A percentile compares a stretch with the other conserved stretches of the same genome.
These are phyloP conservation scores for Taiozyma sp. DNA, from an alignment of 1,139 yeast genomes.

Conservation along the genomic window DNA sequence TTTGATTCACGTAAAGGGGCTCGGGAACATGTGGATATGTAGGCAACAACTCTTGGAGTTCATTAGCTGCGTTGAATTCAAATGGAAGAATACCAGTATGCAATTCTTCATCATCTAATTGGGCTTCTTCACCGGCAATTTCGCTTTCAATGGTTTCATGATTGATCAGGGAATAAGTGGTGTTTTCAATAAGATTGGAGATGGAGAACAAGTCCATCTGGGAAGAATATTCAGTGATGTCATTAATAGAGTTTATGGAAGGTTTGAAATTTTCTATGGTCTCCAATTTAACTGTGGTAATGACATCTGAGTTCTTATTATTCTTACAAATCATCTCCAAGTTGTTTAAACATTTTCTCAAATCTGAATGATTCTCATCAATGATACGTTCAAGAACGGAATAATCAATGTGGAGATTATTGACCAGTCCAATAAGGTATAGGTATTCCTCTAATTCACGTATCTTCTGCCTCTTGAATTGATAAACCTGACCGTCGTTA, in stretches of 20 bases:
- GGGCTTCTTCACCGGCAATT: constrained; percentile 30
- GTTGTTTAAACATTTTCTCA: constrained; percentile 48
- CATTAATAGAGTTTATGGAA: constrained; percentile 16
- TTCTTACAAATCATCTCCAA: constrained; percentile 53
- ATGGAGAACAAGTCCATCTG: constrained; percentile 34
- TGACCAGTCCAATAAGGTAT: constrained; percentile 36
- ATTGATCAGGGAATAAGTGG: constrained; percentile 33
- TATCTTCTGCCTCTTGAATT: constrained; percentile 24
- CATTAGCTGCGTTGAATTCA: constrained; percentile 12
- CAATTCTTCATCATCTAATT: constrained; percentile 24
- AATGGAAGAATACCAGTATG: constrained; percentile 12
- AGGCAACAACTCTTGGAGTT: constrained; percentile 6
- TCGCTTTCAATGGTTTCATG: constrained; percentile 36
- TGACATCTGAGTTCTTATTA: background rate
- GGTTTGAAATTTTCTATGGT: constrained; percentile 1
- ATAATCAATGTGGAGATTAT: constrained; percentile 33
- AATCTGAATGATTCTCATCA: constrained; percentile 36
- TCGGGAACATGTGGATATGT: background rate
- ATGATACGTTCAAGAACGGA: constrained; percentile 33
- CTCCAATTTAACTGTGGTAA: background rate
- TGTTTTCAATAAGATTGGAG: constrained; percentile 33
- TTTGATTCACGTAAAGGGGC: background rate
- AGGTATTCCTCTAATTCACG: constrained; percentile 30
- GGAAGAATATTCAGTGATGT: constrained; percentile 9
- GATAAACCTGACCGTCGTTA: constrained; percentile 36